Evolutionary conservation across 805 yeast genomes (phyloP), one percentile per base, ranked within the genome.

Genomic region (Ogataea nitratoaversa): DNA sequence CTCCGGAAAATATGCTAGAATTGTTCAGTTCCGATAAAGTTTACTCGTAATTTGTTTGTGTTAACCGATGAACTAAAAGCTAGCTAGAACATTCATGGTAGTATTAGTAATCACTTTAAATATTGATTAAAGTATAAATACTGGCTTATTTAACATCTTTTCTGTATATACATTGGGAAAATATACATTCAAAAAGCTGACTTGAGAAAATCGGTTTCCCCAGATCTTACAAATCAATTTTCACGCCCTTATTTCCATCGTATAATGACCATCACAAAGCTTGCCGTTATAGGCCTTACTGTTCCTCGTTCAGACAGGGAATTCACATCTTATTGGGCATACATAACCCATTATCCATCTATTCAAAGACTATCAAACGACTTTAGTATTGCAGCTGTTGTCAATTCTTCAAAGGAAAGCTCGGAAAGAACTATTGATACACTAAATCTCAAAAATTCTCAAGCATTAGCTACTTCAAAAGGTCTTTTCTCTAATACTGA

Each of bases 401-500:
- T 32, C 22, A 38, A 38, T 31, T 32, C 41, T 7, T n/a, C 41
- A 9, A 27, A 27, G 14, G 41, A 18, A n/a, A 38, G 32, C 14
- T 17, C 31, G 30, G 37, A 30, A 19, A 20, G 14, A 14, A 2
- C 37, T 18, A 24, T 25, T 16, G 37, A 31, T 17, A 23, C 18
- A n/a, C 37, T 17, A 32, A 29, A 38, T 9, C n/a, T 36, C 8
- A 31, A 38, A n/a, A 13, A 32, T 18, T 11, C 30, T 19, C 23
- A 22, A 14, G 19, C 31, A 29, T 29, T 29, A 9, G 17, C 19
- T 29, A 14, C 31, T 6, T 4, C 31, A 8, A 4, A 16, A 18
- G 31, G 16, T 4, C 31, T 29, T 11, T 29, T 29, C 31, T 29
- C 19, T 5, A 16, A 18, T 14, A 22, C 16, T 4, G 37, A 32